Conservation (phyloP, 2,329 filamentous ascomycete species). For the Periconia sp. region DNA sequence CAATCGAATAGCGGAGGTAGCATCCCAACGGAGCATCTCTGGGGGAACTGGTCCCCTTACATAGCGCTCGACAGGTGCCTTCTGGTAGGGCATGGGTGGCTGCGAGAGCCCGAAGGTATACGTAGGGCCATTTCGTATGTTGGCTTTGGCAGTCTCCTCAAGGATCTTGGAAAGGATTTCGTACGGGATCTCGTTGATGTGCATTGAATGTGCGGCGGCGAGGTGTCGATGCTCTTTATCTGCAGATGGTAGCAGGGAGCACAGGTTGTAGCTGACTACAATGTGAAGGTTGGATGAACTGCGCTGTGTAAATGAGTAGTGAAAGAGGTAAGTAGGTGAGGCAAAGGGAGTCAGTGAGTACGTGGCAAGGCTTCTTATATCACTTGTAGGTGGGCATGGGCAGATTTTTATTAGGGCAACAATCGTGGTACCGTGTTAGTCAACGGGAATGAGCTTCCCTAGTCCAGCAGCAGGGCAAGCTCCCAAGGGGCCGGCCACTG, state of each 20-base stretch:
- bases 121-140: conserved; percentile 53
- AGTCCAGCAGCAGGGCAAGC: conserved; percentile 28
- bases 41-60: conserved; percentile 58
- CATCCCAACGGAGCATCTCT: conserved; percentile 60
- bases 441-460: conserved; percentile 33
- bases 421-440: conserved; percentile 41
- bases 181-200: conserved; percentile 58
- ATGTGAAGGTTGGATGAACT: conserved; percentile 11
- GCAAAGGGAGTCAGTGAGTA: conserved; percentile 9
- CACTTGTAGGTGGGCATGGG: conserved; percentile 12
- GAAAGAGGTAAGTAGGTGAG: conserved; percentile 12
- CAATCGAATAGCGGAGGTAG: conserved; percentile 55
- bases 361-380: conserved; percentile 34
- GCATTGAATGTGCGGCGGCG: conserved; percentile 41
- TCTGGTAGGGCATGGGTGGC: conserved; percentile 54
- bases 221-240: conserved; percentile 19
- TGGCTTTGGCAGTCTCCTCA: conserved; percentile 54
- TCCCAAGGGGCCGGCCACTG: conserved; percentile 32
- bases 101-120: conserved; percentile 62
- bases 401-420: conserved; percentile 33
- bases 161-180: conserved; percentile 61
- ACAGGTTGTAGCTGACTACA: conserved; percentile 12
- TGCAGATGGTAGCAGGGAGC: conserved; percentile 13
- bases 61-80: conserved; percentile 55
- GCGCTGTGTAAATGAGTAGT: conserved; percentile 13